Base-by-base conservation (phyloP, 441 rosid species). In the Corymbia citriodora region DNA sequence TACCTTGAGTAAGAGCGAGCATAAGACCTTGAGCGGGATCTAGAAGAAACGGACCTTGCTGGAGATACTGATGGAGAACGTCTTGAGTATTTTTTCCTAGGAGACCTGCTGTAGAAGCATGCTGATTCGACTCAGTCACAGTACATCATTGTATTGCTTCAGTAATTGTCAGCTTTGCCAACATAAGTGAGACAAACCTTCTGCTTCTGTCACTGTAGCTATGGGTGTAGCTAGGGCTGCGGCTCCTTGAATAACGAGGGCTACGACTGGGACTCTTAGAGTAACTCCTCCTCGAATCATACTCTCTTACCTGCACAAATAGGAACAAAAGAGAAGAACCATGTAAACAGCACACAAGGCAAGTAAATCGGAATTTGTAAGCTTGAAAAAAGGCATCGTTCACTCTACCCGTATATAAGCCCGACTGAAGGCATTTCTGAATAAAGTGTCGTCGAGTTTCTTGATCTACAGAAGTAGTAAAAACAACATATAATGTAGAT, bases 1-100 rank as follows among this genome's bases (percentile, higher is more conserved):
- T 94, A 97, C 99, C 99, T 96, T 50, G 96, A 96, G 89, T 90
- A 16, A 79, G 96, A 93, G 93, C 81, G 94, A 31, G 91, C 92
- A 86, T 95, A 95, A 53, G 96, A 92, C 87, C 92, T 91, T 18
- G 96, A 94, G 70, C 18, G 89, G 72, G 96, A 94, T 53, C 21
- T 91, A 3, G 95, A 93, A 55, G 98, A 95, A 89, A 89, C 90
- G 23, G 97, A 96, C 92, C 97, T 93, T n/a, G 92, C 93, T 55
- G 95, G 95, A 54, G 97, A 92, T 15, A 90, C 86, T 88, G 94
- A 93, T 59, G 82, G 93, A 92, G 95, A 93, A 9, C 79, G 92
- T 50, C 86, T 89, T 3, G 91, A 90, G 90, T 92, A 90, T 90
- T 89, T 92, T 14, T 65, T 92, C 92, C 92, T 83, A 2, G 96